Conservation (phyloP, 768 basidiomycete genomes). For the Suillus cothurnatus region DNA sequence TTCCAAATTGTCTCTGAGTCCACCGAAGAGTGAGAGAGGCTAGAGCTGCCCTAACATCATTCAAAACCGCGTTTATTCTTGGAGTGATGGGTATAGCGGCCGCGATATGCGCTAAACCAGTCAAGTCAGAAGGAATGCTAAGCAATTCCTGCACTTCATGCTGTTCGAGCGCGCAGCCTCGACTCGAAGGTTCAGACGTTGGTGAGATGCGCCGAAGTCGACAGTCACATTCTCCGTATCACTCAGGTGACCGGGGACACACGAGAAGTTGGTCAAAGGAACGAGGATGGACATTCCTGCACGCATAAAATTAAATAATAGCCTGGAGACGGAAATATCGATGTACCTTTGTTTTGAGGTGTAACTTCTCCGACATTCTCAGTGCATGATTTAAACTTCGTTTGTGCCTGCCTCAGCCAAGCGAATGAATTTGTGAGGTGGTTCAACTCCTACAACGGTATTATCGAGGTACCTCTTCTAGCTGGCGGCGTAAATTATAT, state of each 20-base stretch:
- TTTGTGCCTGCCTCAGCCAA: slow-evolving; percentile 90
- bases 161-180: too few species aligned
- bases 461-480: slow-evolving; percentile 72
- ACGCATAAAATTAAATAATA: background rate
- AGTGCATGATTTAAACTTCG: slow-evolving; percentile 87
- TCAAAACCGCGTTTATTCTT: slow-evolving; percentile 70
- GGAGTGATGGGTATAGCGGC: slow-evolving; percentile 65
- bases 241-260: slow-evolving; percentile 75
- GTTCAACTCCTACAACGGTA: slow-evolving; percentile 71
- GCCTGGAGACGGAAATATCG: background rate
- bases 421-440: slow-evolving; percentile 91
- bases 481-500: slow-evolving; percentile 83
- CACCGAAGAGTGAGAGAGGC: slow-evolving; percentile 52
- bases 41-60: slow-evolving; percentile 48
- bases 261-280: slow-evolving; percentile 82
- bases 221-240: too few species aligned
- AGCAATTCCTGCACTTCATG: too few species aligned
- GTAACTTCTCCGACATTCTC: slow-evolving; percentile 68
- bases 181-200: too few species aligned
- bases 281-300: slow-evolving; percentile 79
- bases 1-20: slow-evolving; percentile 70
- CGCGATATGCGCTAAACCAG: too few species aligned
- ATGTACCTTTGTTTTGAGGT: background rate
- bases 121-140: too few species aligned
- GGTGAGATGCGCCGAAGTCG: slow-evolving; percentile 28